Evolutionary conservation across 1,284 basidiomycete genomes (phyloP), one percentile per base, ranked within the genome.

Genomic region (Ceratobasidium sp.): DNA sequence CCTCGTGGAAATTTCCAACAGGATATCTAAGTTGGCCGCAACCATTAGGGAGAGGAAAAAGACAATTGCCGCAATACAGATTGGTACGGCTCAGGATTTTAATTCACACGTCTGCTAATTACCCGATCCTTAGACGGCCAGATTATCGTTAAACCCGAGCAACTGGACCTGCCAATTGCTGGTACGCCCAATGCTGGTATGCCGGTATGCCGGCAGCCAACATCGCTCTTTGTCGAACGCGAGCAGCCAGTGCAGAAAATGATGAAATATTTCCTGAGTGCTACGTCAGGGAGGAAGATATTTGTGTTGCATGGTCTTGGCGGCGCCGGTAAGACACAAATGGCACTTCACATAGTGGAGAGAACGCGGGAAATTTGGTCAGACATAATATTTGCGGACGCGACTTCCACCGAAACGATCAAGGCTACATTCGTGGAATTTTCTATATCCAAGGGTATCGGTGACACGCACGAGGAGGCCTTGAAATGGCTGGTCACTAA

Each of bases 261-360:
- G 1, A 58, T 43, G 15, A 22, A 15, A 12, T 56, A 35, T 17
- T 35, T 69, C 3, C 47, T 34, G 2, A 43, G 40, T 32, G 4
- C 32, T 15, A 27, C 53, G n/a, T 8, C 17, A 22, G 40, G 47
- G 7, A 53, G 56, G 20, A 34, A 35, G 22, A 13, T 69, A 7
- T 57, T 69, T 32, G 67, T 57, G 6, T 43, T 13, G 32, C 54
- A n/a, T n/a, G n/a, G n/a, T n/a, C n/a, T n/a, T n/a, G n/a, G n/a
- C n/a, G n/a, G n/a, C n/a, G n/a, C n/a, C 40, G 68, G 68, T 13
- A 69, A 69, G 42, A 58, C 68, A 1, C 53, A 56, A 45, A 15
- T 69, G 13, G 53, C 49, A 15, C 20, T 52, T 12, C 32, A 25
- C 20, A 40, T 38, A 3, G 34, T 56, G 3, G 54, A 56, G 20